Base-by-base conservation (phyloP, 495 filamentous ascomycete genomes). In the Aspergillus haitiensis region DNA sequence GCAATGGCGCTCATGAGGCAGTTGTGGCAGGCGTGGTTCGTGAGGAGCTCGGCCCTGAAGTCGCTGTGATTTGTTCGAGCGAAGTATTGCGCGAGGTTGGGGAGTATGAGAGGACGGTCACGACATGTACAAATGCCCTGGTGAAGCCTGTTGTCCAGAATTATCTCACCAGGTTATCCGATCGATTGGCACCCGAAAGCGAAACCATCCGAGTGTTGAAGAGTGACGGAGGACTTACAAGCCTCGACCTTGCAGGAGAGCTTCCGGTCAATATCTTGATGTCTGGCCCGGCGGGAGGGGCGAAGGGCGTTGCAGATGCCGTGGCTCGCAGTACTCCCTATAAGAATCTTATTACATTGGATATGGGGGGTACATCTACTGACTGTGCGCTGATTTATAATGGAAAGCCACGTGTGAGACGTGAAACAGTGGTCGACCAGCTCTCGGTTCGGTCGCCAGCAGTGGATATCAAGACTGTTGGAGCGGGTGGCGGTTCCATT, bases 61-160 rank as follows among this genome's bases (percentile, higher is more conserved):
- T 77, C 10, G 65, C 75, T 0, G 53, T 82, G 2, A 77, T 77
- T 9, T 68, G 76, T 37, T 81, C 78, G 0, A 73, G 70, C 4
- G 77, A 81, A 55, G 78, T 81, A 0, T 60, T 81, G 16, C 70
- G 73, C 0, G 80, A 82, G 64, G 72, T 81, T 1, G 77, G 78
- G 8, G 80, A 82, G 60, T 82, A 81, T 49, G 79, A 82, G 64
- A 71, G 79, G 1, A 81, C 80, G 1, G 76, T 81, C 5, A 82
- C 79, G 0, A 78, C 79, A 0, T 78, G 78, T 13, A 78, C 78
- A 0, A 82, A 81, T 56, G 74, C 78, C 0, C 72, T 81, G 7
- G 77, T 82, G 6, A 78, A 81, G 63, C 80, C 80, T 0, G 70
- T 79, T 11, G 78, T 82, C 4, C 73, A 79, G 53, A 69, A 58